Evolutionary conservation across 768 basidiomycete species (phyloP).

Genomic region (Tricholoma sp.): DNA sequence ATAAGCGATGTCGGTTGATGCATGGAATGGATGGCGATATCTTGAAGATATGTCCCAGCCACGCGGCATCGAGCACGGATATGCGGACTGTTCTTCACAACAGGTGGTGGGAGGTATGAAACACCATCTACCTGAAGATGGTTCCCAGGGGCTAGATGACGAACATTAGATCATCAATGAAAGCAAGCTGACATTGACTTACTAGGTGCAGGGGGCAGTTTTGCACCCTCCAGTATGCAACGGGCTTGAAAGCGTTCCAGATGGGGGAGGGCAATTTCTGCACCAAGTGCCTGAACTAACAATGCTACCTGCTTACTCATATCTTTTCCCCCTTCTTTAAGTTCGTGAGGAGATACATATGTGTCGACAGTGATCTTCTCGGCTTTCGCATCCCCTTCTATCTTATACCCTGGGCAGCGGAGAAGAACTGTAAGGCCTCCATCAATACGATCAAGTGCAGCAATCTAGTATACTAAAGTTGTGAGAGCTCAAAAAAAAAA

Average conservation of each 20-base stretch:
- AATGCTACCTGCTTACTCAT: conserved; percentile 4
- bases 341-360: conserved; percentile 4
- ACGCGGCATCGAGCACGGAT: conserved; percentile 1
- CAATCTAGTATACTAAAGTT: conserved; percentile 2
- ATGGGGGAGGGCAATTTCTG: conserved; percentile 10
- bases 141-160: background rate
- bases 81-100: background rate
- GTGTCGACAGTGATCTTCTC: conserved; percentile 3
- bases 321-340: background rate
- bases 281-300: conserved; percentile 9
- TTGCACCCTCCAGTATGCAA: conserved; percentile 1
- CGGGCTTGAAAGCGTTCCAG: conserved; percentile 4
- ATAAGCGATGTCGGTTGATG: background rate
- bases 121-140: conserved; percentile 1
- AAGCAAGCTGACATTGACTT: background rate
- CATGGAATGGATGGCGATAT: conserved; percentile 3
- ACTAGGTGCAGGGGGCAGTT: background rate
- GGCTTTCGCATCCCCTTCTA: background rate
- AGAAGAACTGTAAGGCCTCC: conserved; percentile 7
- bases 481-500: background rate
- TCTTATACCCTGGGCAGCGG: conserved; percentile 1
- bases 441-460: conserved; percentile 6
- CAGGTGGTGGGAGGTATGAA: conserved; percentile 5
- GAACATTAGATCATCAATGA: background rate
- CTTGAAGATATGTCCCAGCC: conserved; percentile 1